Percentiles rank a stretch among this genome's conserved stretches.
Conservation (phyloP, 495 filamentous ascomycete species). For the Annulohypoxylon moriforme region DNA sequence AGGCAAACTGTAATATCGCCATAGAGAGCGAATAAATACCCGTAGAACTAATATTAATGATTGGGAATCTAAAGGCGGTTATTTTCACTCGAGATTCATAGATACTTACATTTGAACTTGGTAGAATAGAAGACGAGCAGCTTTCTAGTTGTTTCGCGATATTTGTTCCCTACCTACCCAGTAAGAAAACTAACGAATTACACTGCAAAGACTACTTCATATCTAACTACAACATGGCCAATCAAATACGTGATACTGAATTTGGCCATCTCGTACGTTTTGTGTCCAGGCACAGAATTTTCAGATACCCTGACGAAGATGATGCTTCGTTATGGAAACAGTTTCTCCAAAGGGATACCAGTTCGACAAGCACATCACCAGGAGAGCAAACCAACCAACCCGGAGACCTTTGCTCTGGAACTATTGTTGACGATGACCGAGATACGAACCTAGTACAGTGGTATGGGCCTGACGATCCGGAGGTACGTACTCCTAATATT, state of each 20-base stretch:
- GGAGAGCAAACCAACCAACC: neutral
- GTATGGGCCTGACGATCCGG: conserved; percentile 44
- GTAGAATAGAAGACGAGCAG: neutral
- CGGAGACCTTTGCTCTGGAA: neutral
- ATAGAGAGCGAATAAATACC: neutral
- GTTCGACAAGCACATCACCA: neutral
- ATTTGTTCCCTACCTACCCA: neutral
- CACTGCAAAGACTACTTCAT: too few species aligned
- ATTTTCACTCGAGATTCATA: neutral
- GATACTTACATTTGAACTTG: too few species aligned
- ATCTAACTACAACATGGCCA: conserved; percentile 7
- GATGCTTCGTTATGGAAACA: conserved; percentile 33
- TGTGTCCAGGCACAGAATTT: conserved; percentile 22
- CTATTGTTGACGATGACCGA: neutral
- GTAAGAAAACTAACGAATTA: neutral
- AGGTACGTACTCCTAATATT: conserved; percentile 22
- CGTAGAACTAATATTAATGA: neutral
- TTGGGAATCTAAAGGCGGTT: neutral
- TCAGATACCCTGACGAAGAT: conserved; percentile 39
- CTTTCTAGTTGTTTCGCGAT: neutral
- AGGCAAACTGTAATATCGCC: neutral
- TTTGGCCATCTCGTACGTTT: conserved; percentile 38
- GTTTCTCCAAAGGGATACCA: conserved; percentile 1
- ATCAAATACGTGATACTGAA: conserved; percentile 27
- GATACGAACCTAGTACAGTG: conserved; percentile 34